Evolutionary conservation across 139 green algal species (phyloP), one percentile per base, ranked within the genome.

Genomic region (Picochlorum costavermella): DNA sequence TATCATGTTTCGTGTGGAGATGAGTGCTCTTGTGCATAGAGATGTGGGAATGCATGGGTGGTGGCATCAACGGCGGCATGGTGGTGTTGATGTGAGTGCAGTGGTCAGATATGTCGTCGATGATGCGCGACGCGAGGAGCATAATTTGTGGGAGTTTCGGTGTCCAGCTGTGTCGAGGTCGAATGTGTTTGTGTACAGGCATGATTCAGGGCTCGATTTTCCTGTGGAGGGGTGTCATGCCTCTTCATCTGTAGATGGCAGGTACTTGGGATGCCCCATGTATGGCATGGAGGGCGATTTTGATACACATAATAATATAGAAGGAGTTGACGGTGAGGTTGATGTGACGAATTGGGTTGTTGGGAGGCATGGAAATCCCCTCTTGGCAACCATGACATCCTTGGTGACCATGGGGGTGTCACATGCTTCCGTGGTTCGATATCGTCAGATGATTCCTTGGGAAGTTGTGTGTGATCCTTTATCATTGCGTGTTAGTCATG

Each of bases 111-210:
- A 40, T 40, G 33, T 40, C 11, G 33, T 40, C 33, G 33, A 40
- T 13, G 33, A 40, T 40, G 11, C 0, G 8, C 0, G 33, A 0
- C 5, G 33, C 11, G 33, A 40, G 11, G 33, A 8, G 8, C 8
- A 40, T 40, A 9, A 2, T 40, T 92, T 33, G 76, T 70, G 3
- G 59, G 70, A 9, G 67, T 89, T 60, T 75, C 91, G 31, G 33
- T 80, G 36, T 59, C 81, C 2, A 44, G 43, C 1, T 55, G 65
- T 2, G 49, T 94, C 12, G 93, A 85, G 59, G 67, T 72, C 0
- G 70, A 81, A 50, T 60, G 67, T 26, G 44, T 95, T 30, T 56
- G 60, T 4, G 60, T 85, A 25, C 23, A 33, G 4, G 25, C 83
- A 28, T 51, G 29, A 36, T 55, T 56, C 17, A 25, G 26, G 51